Evolutionary conservation across 73 alveolate species (phyloP), one percentile per base, ranked within the genome.

Genomic region (Blepharisma japonicum): DNA sequence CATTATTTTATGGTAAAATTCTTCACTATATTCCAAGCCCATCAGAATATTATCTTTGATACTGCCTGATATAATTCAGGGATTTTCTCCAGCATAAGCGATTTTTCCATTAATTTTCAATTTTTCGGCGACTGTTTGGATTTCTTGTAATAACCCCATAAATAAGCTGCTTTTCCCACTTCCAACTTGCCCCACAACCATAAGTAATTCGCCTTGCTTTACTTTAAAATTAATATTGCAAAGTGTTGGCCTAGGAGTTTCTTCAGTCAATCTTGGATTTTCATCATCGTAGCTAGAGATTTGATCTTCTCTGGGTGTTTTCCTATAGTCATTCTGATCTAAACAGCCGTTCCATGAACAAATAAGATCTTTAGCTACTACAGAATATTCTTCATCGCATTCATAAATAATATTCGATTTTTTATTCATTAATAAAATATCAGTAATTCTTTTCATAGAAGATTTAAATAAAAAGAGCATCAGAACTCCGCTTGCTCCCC

Each of bases 181-280:
- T 7, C 98, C 99, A 8, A 92, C 98, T 56, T 80, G 85, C 6
- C 99, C 99, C 11, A 94, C 80, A 39, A 94, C 81, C 2, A 88
- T 90, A 20, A 92, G 47, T 45, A 94, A 54, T 83, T 87, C 88
- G 7, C 96, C 94, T 11, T 85, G 68, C 25, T 78, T 77, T 4
- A 81, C 68, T 71, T 86, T 83, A 39, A 91, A 81, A 51, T 86
- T 80, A 45, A 91, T 78, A 53, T 81, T 71, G 48, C 77, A 68
- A 56, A 89, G 76, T 4, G 66, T 83, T 8, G 78, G 83, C 32
- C 55, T 45, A 68, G 55, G 21, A 47, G 66, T 77, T 68, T 39
- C 68, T 66, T 53, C 67, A 0, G 27, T 53, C 23, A 53, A 14
- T 14, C 27, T 53, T 20, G 67, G 23, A 3, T 14, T 53, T 53